A percentile compares a stretch with the other conserved stretches of the same genome.
phyloP scores from a whole-genome alignment of 75 land plant genomes.

The Pinus tabuliformis region DNA sequence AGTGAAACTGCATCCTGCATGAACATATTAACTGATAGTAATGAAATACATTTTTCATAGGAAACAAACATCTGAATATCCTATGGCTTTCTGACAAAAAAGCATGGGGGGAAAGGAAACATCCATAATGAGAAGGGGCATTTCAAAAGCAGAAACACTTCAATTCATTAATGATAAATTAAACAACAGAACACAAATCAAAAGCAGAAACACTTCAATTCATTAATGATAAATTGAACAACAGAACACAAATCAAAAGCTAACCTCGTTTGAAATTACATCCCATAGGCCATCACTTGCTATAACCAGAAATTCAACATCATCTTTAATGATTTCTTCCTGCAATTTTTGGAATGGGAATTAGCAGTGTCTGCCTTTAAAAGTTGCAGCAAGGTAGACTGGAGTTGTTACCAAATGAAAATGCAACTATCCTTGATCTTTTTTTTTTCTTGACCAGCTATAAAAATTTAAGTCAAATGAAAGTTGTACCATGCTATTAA shows the following conservation, averaged over 20 bases:
- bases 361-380: neutral
- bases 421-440: neutral
- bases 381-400: neutral
- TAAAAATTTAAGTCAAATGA: neutral
- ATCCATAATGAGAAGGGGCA: neutral
- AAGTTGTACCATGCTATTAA: neutral
- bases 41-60: no score
- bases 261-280: constrained; percentile 64
- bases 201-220: neutral
- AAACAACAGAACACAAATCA: neutral
- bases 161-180: neutral
- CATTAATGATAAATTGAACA: neutral
- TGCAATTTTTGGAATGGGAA: neutral
- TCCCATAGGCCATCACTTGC: constrained; percentile 91
- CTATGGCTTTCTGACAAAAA: no score
- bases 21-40: neutral
- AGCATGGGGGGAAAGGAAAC: neutral
- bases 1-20: constrained; percentile 66
- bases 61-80: no score
- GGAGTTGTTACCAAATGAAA: neutral
- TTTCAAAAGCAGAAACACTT: neutral
- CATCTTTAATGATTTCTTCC: constrained; percentile 8
- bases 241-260: constrained; percentile 1
- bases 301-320: constrained; percentile 40
- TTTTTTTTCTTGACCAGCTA: neutral